These are phyloP conservation scores for Artemisia annua DNA, from an alignment of 129 eudicot genomes.

Conservation along the genomic window DNA sequence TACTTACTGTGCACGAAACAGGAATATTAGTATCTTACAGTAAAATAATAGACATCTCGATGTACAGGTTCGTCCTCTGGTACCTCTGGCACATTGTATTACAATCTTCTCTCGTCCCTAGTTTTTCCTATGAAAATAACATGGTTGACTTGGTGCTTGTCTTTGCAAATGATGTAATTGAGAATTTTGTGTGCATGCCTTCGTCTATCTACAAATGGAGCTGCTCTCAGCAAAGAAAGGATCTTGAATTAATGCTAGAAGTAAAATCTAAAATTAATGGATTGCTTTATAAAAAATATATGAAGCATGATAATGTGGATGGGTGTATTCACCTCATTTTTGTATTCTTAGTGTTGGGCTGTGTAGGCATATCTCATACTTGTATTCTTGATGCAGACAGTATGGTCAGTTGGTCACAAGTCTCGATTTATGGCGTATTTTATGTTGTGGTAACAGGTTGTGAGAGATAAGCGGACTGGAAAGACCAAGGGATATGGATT, in stretches of 20 bases:
- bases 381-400: not conserved
- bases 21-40: not conserved
- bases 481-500: constrained; percentile 94
- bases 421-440: not conserved
- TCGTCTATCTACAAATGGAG: no score
- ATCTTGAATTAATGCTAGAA: no score
- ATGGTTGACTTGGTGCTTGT: no score
- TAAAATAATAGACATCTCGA: not conserved
- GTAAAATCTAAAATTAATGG: no score
- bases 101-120: no score
- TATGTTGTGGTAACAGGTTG: constrained; percentile 47
- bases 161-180: no score
- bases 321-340: not conserved
- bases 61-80: not conserved
- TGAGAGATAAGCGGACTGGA: constrained; percentile 86
- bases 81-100: not conserved
- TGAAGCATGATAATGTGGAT: no score
- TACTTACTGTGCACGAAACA: not conserved
- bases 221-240: no score
- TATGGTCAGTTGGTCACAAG: not conserved
- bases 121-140: no score
- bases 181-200: no score
- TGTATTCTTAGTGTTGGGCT: not conserved
- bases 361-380: not conserved
- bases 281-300: no score